Base-by-base conservation (phyloP, 352 stramenopile genomes). In the Aphanomyces invadans region DNA sequence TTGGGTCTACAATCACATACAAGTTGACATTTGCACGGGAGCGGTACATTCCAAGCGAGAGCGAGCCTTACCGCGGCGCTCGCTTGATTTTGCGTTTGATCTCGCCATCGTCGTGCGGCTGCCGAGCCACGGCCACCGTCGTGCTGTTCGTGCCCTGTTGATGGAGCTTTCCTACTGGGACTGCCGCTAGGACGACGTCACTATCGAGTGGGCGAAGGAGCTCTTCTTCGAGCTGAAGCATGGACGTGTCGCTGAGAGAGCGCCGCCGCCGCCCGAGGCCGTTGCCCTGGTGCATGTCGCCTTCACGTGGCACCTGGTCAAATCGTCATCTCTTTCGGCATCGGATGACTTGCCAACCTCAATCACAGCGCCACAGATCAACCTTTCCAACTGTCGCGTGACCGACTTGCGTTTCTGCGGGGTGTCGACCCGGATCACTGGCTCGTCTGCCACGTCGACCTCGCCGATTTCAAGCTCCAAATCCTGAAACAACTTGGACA, bases 381-480 rank as follows among this genome's bases (percentile, higher is more conserved):
- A 26, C 60, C 42, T 67, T 67, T 67, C 60, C n/a, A 67, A 21
- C n/a, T 67, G 60, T 29, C 60, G 60, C n/a, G 60, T 67, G 33
- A 32, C 29, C 5, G 60, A 67, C 29, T 44, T n/a, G 9, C 60
- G 60, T 28, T 67, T 67, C 31, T 25, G 38, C 2, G 60, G 60
- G n/a, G 60, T 55, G 19, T 67, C 60, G 4, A 60, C 36, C 3
- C 32, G 26, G 29, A 67, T 44, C 0, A 57, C 49, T 4, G 21
- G 11, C 19, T 57, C 49, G 49, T 33, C 49, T 54, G 46, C 46
- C 26, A 29, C n/a, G 26, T 25, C 2, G 44, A 21, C 9, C 12
- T 9, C 7, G 44, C 23, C 23, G 44, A 57, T 57, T 57, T 57
- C 49, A 57, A 57, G 15, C 29, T 29, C 49, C 25, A 57, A 21